Evolutionary conservation across 768 basidiomycete genomes (phyloP).

Genomic region (Boletus rubroflammeus): DNA sequence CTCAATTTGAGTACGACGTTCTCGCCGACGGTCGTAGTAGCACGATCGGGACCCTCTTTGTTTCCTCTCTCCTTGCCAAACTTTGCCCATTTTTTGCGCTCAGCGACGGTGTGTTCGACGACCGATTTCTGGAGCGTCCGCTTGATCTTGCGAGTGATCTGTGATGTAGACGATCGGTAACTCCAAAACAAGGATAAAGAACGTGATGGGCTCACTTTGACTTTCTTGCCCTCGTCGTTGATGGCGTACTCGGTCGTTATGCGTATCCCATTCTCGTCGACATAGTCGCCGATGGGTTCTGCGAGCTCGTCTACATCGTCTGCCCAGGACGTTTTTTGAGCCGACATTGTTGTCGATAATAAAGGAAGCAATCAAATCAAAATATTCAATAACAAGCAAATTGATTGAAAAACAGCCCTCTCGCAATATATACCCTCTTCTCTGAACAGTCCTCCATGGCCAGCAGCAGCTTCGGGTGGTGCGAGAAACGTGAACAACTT

Average conservation of each 20-base stretch:
- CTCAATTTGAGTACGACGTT: slow-evolving; percentile 59
- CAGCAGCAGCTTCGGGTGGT: not conserved
- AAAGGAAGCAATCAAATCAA: slow-evolving; percentile 15
- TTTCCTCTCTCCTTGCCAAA: slow-evolving; percentile 91
- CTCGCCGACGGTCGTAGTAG: slow-evolving; percentile 91
- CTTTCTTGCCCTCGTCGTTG: slow-evolving; percentile 92
- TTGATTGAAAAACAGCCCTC: not conserved
- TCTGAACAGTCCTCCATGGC: not conserved
- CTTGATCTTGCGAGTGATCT: slow-evolving; percentile 87
- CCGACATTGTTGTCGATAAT: slow-evolving; percentile 17
- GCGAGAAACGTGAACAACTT: not conserved
- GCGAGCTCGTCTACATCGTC: slow-evolving; percentile 82
- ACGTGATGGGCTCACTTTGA: slow-evolving; percentile 63
- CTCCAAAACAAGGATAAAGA: not conserved
- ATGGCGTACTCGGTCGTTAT: slow-evolving; percentile 78
- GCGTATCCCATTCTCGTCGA: slow-evolving; percentile 84
- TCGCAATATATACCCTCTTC: too few species aligned
- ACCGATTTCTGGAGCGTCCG: slow-evolving; percentile 84
- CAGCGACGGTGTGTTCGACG: slow-evolving; percentile 93
- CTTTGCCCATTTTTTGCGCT: slow-evolving; percentile 89
- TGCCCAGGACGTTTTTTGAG: slow-evolving; percentile 76
- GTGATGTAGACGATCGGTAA: slow-evolving; percentile 1
- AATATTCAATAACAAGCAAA: slow-evolving; percentile 14
- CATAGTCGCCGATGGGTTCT: slow-evolving; percentile 56
- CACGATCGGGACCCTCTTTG: slow-evolving; percentile 83